Evolutionary conservation across 495 filamentous ascomycete genomes (phyloP).

Genomic region (Podospora didyma): DNA sequence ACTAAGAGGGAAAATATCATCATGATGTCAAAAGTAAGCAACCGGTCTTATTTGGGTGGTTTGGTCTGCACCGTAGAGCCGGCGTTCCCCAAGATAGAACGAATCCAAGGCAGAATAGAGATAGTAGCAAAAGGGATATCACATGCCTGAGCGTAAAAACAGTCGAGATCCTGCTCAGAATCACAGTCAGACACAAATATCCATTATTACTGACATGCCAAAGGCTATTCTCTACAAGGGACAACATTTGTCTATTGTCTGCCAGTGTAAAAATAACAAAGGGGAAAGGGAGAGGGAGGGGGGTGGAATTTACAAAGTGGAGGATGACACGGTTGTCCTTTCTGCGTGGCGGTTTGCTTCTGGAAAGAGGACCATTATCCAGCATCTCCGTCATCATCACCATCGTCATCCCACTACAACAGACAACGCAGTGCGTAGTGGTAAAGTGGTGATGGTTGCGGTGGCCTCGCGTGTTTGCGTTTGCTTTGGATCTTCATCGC

Average conservation of each 20-base stretch:
- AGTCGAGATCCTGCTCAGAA: slow-evolving; percentile 70
- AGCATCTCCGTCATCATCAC: too few species aligned
- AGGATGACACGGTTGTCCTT: slow-evolving; percentile 69
- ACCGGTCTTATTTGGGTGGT: too few species aligned
- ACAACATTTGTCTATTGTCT: too few species aligned
- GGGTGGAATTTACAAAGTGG: slow-evolving; percentile 61
- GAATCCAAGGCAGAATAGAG: not conserved
- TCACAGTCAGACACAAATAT: slow-evolving; percentile 11
- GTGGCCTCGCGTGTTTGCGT: too few species aligned
- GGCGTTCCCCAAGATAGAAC: too few species aligned
- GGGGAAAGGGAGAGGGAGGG: not conserved
- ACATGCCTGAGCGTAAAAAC: slow-evolving; percentile 83
- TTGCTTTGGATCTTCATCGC: not conserved
- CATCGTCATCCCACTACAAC: too few species aligned
- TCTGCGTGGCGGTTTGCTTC: slow-evolving; percentile 40
- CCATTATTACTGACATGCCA: not conserved
- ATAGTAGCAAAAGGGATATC: slow-evolving; percentile 23
- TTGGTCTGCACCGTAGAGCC: too few species aligned
- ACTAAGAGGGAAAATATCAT: slow-evolving; percentile 5
- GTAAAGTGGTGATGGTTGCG: too few species aligned
- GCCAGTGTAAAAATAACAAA: not conserved
- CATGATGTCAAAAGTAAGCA: too few species aligned
- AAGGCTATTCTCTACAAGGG: too few species aligned
- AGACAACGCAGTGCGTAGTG: too few species aligned
- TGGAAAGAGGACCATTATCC: slow-evolving; percentile 6